These are phyloP conservation scores for Schizosaccharomyces versatilis DNA, from an alignment of 1,139 yeast genomes.

Conservation along the genomic window DNA sequence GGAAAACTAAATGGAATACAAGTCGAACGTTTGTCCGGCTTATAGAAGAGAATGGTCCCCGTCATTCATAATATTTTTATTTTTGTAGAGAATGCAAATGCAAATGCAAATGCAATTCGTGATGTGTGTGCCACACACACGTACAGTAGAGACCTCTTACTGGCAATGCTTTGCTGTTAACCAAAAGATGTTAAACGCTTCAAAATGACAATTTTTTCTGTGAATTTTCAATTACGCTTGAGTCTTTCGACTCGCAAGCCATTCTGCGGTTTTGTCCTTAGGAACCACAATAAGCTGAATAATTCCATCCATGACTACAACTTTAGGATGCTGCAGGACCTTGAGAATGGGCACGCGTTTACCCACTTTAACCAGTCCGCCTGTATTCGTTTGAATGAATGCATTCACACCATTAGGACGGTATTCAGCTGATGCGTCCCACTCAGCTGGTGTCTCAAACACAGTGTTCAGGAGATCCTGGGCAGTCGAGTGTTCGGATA, in stretches of 20 bases:
- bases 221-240: background rate
- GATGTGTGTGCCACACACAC: too few relatives aligned
- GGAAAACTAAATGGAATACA: too few relatives aligned
- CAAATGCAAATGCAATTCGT: too few relatives aligned
- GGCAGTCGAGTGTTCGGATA: constrained; percentile 45
- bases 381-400: constrained; percentile 59
- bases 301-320: constrained; percentile 60
- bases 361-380: constrained; percentile 74
- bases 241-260: constrained; percentile 24
- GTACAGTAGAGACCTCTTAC: too few relatives aligned
- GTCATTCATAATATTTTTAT: too few relatives aligned
- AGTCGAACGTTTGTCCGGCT: too few relatives aligned
- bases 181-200: too few relatives aligned
- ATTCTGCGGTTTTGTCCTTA: constrained; percentile 36
- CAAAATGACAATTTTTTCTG: background rate
- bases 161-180: too few relatives aligned
- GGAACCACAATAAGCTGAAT: constrained; percentile 64
- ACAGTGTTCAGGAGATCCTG: constrained; percentile 21
- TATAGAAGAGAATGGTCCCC: too few relatives aligned
- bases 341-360: background rate
- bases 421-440: constrained; percentile 43
- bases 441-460: constrained; percentile 44
- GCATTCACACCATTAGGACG: constrained; percentile 39
- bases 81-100: too few relatives aligned
- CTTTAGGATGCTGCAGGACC: constrained; percentile 13